A percentile compares a stretch with the other conserved stretches of the same genome.
These are phyloP conservation scores for Zelopaecilomyces penicillatus DNA, from an alignment of 2,329 filamentous ascomycete species.

Conservation along the genomic window DNA sequence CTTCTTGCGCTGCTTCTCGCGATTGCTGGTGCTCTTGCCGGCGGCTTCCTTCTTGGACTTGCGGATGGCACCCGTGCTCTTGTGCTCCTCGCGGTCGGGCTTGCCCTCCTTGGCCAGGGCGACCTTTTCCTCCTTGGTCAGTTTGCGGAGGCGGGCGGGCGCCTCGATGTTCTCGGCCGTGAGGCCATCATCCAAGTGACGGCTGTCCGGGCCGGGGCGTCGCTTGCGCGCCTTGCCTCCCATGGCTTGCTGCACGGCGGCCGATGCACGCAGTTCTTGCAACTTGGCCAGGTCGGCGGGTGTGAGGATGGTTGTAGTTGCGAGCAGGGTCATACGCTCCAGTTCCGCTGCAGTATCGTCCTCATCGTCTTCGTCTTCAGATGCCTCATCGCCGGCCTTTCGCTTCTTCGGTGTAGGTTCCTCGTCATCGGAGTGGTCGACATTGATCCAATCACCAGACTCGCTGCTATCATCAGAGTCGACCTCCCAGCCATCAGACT, in stretches of 20 bases:
- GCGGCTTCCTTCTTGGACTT: constrained; percentile 80
- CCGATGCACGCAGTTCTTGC: constrained; percentile 70
- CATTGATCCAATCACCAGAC: constrained; percentile 88
- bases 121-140: constrained; percentile 82
- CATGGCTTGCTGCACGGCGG: constrained; percentile 59
- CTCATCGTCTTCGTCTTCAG: constrained; percentile 20
- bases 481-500: constrained; percentile 53
- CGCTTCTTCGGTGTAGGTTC: constrained; percentile 48
- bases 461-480: constrained; percentile 54
- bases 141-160: constrained; percentile 70
- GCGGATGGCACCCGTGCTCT: constrained; percentile 73
- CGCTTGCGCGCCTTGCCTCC: constrained; percentile 36
- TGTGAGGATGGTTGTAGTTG: constrained; percentile 89
- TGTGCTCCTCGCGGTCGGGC: constrained; percentile 69
- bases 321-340: constrained; percentile 59
- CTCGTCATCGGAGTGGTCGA: constrained; percentile 75
- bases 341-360: constrained; percentile 39
- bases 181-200: constrained; percentile 78
- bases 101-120: constrained; percentile 77
- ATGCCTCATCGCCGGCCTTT: constrained; percentile 21
- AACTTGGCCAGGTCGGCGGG: constrained; percentile 95
- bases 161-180: constrained; percentile 90
- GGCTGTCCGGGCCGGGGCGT: constrained; percentile 37
- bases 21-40: constrained; percentile 95
- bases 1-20: constrained; percentile 94